Evolutionary conservation across 208 protist species (phyloP).

Genomic region (Endotrypanum monterogeii): DNA sequence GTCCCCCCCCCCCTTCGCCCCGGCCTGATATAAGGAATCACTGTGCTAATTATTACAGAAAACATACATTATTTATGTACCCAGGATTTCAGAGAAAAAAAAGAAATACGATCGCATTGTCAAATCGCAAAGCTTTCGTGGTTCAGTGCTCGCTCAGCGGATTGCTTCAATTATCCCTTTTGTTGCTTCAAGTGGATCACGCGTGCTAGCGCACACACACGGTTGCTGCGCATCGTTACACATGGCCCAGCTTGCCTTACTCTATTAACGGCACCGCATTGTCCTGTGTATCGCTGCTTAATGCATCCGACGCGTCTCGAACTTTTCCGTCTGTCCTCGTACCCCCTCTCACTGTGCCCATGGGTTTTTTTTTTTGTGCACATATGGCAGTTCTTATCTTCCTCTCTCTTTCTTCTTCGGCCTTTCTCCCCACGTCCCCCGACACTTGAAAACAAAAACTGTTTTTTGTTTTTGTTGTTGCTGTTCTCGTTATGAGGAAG

Average conservation of each 20-base stretch:
- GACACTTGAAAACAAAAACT: too few relatives aligned
- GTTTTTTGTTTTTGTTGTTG: too few relatives aligned
- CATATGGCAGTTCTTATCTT: background rate
- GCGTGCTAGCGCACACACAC: background rate
- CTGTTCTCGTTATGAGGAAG: too few relatives aligned
- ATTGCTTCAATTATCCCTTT: too few relatives aligned
- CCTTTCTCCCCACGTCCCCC: background rate
- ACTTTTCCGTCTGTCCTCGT: background rate
- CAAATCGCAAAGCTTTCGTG: too few relatives aligned
- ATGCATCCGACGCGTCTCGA: background rate
- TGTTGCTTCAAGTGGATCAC: background rate
- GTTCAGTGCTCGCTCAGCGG: background rate
- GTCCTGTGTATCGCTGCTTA: background rate
- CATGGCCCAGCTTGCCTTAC: background rate
- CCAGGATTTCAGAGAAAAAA: constrained; percentile 9
- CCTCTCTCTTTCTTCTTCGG: background rate
- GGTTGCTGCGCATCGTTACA: background rate
- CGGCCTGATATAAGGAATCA: constrained; percentile 7
- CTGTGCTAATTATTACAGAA: constrained; percentile 8
- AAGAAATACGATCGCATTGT: constrained; percentile 3
- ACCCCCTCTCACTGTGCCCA: background rate
- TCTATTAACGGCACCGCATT: background rate
- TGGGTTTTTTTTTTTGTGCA: background rate
- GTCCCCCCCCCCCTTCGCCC: too few relatives aligned
- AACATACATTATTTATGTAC: background rate